These are phyloP conservation scores for Apium graveolens DNA, from an alignment of 129 eudicot species.

Conservation along the genomic window DNA sequence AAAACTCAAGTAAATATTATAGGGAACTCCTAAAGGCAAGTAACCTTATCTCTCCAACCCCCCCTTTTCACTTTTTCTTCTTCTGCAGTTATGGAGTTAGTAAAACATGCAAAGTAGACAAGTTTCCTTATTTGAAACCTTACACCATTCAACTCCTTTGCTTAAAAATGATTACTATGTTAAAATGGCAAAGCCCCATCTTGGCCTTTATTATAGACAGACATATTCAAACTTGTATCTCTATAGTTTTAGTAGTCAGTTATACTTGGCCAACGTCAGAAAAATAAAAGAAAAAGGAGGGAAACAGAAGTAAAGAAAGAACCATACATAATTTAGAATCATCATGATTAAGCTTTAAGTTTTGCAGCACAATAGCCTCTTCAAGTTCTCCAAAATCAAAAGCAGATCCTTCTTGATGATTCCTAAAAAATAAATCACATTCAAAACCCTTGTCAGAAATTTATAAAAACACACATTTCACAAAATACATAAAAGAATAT, in stretches of 20 bases:
- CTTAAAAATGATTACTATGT: slow-evolving; percentile 35
- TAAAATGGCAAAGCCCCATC: slow-evolving; percentile 24
- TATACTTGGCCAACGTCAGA: slow-evolving; percentile 43
- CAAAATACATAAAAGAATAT: not conserved
- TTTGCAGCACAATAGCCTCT: slow-evolving; percentile 85
- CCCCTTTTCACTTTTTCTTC: slow-evolving; percentile 11
- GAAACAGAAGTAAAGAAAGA: slow-evolving; percentile 4
- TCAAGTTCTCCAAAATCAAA: slow-evolving; percentile 95
- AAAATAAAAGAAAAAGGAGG: not conserved
- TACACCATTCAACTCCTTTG: slow-evolving; percentile 40
- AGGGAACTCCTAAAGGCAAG: slow-evolving; percentile 21
- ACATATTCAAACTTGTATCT: slow-evolving; percentile 47
- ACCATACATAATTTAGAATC: slow-evolving; percentile 65
- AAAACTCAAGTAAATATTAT: slow-evolving; percentile 9
- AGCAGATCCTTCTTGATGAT: slow-evolving; percentile 74
- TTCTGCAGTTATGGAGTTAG: slow-evolving; percentile 58
- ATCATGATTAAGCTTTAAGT: slow-evolving; percentile 64
- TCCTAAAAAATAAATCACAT: slow-evolving; percentile 26
- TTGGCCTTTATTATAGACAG: slow-evolving; percentile 37
- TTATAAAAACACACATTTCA: slow-evolving; percentile 11
- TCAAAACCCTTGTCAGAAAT: slow-evolving; percentile 22
- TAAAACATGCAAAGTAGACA: slow-evolving; percentile 39
- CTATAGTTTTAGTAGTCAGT: slow-evolving; percentile 27
- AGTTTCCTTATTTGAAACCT: slow-evolving; percentile 49
- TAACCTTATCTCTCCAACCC: slow-evolving; percentile 34